phyloP scores from a whole-genome alignment of 1,284 basidiomycete species.

The Tranzscheliella williamsii region DNA sequence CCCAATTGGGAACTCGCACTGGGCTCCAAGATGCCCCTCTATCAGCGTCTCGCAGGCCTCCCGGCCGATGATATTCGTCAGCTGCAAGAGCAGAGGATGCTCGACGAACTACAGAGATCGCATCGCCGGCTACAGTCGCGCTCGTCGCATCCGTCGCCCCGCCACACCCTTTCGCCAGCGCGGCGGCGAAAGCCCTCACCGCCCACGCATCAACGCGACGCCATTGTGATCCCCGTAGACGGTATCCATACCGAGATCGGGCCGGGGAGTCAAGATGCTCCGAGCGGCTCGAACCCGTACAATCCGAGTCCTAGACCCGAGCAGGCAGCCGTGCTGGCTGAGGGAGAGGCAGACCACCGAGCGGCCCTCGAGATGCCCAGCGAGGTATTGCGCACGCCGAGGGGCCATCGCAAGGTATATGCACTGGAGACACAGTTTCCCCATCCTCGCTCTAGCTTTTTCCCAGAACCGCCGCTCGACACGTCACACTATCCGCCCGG shows the following conservation, averaged over 20 bases:
- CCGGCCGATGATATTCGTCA: conserved; percentile 3
- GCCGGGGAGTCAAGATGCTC: not conserved
- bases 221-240: not conserved
- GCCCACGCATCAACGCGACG: too few relatives aligned
- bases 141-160: not conserved
- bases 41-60: conserved; percentile 23
- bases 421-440: conserved; percentile 31
- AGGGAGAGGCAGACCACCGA: too few relatives aligned
- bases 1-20: conserved; percentile 13
- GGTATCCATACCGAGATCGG: not conserved
- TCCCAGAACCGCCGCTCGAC: too few relatives aligned
- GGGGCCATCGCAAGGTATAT: conserved; percentile 28
- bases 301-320: not conserved
- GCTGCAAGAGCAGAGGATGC: conserved; percentile 5
- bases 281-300: not conserved
- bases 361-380: not conserved
- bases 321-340: not conserved
- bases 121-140: conserved; percentile 14
- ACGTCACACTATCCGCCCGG: too few relatives aligned
- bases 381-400: conserved; percentile 14
- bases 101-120: conserved; percentile 10
- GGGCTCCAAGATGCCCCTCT: conserved; percentile 5
- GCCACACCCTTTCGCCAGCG: too few relatives aligned
- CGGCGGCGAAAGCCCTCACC: too few relatives aligned
- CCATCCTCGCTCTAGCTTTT: not conserved